phyloP scores from a whole-genome alignment of 2,329 filamentous ascomycete species.

The Hypoxylon sp. region DNA sequence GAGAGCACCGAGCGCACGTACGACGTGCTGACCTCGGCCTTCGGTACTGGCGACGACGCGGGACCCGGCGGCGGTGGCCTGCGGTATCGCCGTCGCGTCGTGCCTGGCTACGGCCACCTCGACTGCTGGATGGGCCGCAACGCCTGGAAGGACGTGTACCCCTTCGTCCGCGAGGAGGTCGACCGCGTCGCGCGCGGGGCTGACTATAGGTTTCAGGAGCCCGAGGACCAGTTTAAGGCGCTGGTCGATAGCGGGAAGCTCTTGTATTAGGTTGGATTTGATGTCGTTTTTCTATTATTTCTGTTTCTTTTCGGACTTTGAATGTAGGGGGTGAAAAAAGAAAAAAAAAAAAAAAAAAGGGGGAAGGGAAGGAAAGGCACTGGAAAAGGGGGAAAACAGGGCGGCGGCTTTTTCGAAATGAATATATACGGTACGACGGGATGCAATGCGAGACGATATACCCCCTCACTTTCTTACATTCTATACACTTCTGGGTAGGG shows the following conservation, averaged over 20 bases:
- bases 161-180: slow-evolving; percentile 61
- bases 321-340: no score
- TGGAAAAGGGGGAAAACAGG: no score
- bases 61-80: no score
- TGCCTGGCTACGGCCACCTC: slow-evolving; percentile 66
- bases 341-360: no score
- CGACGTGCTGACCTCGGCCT: slow-evolving; percentile 59
- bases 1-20: slow-evolving; percentile 63
- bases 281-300: no score
- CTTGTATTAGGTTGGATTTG: slow-evolving; percentile 44
- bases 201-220: slow-evolving; percentile 53
- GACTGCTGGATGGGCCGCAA: slow-evolving; percentile 70
- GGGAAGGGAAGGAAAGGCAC: background rate
- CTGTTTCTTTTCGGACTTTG: background rate
- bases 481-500: background rate
- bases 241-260: slow-evolving; percentile 53
- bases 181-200: slow-evolving; percentile 59
- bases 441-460: background rate
- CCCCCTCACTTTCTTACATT: background rate
- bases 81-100: slow-evolving; percentile 60
- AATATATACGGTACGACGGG: background rate
- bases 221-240: slow-evolving; percentile 52
- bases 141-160: slow-evolving; percentile 67
- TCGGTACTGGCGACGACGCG: slow-evolving; percentile 50
- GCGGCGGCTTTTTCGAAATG: no score